Conservation (phyloP, 1,284 basidiomycete species). For the Agaricales sp. region DNA sequence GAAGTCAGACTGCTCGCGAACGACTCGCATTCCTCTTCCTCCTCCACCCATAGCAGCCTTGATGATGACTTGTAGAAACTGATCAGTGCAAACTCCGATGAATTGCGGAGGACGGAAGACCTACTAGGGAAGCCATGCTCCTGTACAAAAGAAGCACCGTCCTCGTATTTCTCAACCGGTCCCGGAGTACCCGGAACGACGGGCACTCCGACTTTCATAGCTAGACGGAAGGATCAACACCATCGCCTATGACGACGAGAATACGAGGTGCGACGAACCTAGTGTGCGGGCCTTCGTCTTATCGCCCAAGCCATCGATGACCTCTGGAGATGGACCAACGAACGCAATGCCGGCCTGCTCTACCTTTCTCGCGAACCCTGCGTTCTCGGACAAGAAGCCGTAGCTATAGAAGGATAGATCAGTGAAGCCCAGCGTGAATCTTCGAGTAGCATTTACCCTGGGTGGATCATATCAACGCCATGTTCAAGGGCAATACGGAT, state of each 20-base stretch:
- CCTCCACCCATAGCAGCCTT: constrained; percentile 99
- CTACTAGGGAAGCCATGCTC: constrained; percentile 91
- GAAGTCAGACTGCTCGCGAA: constrained; percentile 88
- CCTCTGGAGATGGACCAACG: constrained; percentile 92
- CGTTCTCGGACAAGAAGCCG: constrained; percentile 97
- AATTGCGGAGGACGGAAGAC: constrained; percentile 12
- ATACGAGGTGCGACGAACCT: constrained; percentile 32
- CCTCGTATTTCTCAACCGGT: constrained; percentile 75
- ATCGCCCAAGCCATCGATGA: constrained; percentile 96
- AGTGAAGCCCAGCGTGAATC: constrained; percentile 5
- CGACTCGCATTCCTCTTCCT: constrained; percentile 98
- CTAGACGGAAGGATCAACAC: constrained; percentile 30
- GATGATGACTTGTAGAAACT: constrained; percentile 64
- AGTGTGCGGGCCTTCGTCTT: constrained; percentile 95
- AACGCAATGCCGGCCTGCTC: constrained; percentile 97
- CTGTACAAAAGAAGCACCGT: constrained; percentile 85
- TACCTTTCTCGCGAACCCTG: constrained; percentile 90
- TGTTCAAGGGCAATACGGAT: constrained; percentile 92
- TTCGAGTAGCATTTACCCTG: constrained; percentile 50
- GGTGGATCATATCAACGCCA: constrained; percentile 99
- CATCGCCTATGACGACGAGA: constrained; percentile 6
- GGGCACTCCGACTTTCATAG: constrained; percentile 84
- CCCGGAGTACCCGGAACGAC: constrained; percentile 98
- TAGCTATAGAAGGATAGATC: constrained; percentile 44
- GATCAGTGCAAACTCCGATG: constrained; percentile 1